Conservation (phyloP, 495 filamentous ascomycete species). For the Tricharina praecox region DNA sequence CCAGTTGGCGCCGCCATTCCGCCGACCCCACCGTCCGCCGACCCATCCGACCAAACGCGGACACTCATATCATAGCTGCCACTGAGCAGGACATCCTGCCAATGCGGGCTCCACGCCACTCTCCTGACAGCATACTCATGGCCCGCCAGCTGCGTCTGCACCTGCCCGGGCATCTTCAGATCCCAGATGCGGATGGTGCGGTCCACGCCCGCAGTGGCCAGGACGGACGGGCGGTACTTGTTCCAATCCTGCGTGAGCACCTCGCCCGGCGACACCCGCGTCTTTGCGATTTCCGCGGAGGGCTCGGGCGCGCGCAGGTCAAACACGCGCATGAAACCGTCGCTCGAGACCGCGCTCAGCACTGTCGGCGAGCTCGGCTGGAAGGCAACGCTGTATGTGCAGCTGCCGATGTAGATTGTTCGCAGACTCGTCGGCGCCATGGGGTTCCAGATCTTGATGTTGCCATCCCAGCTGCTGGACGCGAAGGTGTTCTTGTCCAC, state of each 20-base stretch:
- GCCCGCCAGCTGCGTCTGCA: conserved; percentile 51
- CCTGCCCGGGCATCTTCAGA: conserved; percentile 58
- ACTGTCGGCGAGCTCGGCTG: conserved; percentile 61
- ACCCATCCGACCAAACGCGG: conserved; percentile 75
- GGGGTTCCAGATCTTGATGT: conserved; percentile 47
- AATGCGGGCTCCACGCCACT: conserved; percentile 80
- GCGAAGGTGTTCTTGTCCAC: conserved; percentile 79
- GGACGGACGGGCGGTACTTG: conserved; percentile 69
- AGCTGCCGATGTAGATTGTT: conserved; percentile 75
- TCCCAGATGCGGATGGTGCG: conserved; percentile 74
- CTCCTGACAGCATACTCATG: conserved; percentile 82
- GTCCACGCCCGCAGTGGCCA: conserved; percentile 87
- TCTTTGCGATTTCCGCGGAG: conserved; percentile 3
- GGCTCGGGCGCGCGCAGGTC: conserved; percentile 70
- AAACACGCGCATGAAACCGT: conserved; percentile 74
- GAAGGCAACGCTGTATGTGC: conserved; percentile 76
- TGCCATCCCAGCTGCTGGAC: conserved; percentile 85
- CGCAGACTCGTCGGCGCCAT: conserved; percentile 29
- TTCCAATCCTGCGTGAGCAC: conserved; percentile 96
- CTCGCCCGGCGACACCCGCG: conserved; percentile 43
- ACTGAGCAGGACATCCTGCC: conserved; percentile 64
- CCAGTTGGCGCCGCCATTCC: conserved; percentile 21
- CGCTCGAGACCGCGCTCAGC: conserved; percentile 64
- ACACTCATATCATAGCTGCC: conserved; percentile 97
- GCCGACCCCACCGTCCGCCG: conserved; percentile 29